Evolutionary conservation across 2,329 filamentous ascomycete genomes (phyloP).

Genomic region (Diplodia intermedia): DNA sequence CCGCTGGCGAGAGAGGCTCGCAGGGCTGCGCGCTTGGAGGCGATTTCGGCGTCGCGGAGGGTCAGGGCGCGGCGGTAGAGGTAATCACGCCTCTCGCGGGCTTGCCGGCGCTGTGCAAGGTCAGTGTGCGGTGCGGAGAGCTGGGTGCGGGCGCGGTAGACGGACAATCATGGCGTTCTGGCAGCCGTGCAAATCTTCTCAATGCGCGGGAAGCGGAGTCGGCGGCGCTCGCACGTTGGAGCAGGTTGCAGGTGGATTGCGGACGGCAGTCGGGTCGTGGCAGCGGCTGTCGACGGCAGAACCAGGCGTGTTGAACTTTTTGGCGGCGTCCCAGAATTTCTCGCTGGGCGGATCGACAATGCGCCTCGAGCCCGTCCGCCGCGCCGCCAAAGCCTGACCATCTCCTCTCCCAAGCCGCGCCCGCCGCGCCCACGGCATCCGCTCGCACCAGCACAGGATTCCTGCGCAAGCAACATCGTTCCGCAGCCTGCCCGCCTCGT

Average conservation of each 20-base stretch:
- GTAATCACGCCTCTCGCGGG: constrained; percentile 82
- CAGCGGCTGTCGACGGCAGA: constrained; percentile 5
- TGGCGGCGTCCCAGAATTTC: constrained; percentile 15
- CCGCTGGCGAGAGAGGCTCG: constrained; percentile 87
- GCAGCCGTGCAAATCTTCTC: not conserved
- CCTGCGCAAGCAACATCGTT: not conserved
- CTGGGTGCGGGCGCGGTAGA: not conserved
- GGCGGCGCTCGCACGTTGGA: not conserved
- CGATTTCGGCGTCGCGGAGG: constrained; percentile 88
- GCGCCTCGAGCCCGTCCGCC: constrained; percentile 20
- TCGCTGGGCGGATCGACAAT: constrained; percentile 27
- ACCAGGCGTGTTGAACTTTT: constrained; percentile 27
- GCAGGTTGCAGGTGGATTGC: not conserved
- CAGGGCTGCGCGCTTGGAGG: constrained; percentile 86
- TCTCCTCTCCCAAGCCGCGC: not conserved
- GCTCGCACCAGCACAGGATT: not conserved
- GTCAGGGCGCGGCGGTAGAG: constrained; percentile 89
- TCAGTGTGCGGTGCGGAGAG: constrained; percentile 14
- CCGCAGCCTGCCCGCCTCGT: not conserved
- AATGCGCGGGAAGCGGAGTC: not conserved
- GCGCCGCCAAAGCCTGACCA: constrained; percentile 19
- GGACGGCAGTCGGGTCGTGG: not conserved
- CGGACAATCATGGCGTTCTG: constrained; percentile 29
- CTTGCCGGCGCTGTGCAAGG: constrained; percentile 65
- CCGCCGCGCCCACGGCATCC: not conserved